Evolutionary conservation across 2,329 filamentous ascomycete genomes (phyloP), one percentile per base, ranked within the genome.

Genomic region (Aquanectria penicillioides): DNA sequence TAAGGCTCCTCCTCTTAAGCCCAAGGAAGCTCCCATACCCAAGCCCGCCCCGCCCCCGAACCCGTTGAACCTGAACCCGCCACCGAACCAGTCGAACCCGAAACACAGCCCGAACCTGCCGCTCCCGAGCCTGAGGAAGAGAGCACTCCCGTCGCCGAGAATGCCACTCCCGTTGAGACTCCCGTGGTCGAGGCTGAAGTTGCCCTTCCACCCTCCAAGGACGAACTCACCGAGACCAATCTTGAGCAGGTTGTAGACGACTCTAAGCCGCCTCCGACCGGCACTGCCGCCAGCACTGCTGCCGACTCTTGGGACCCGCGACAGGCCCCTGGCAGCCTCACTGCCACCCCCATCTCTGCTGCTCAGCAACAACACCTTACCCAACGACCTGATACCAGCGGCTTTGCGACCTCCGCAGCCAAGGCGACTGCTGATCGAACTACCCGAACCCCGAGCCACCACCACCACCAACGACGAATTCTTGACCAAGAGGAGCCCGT

Each of bases 401-500:
- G 91, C 51, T 96, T 87, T 74, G 92, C 90, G 46, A 85, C 92
- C n/a, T 90, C 89, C 46, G 92, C 93, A 22, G 83, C 91, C 70
- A 97, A 97, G 80, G 91, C 91, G 11, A 90, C 89, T 12, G 68
- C 86, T 58, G 79, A 88, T 71, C 75, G 85, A 61, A 80, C 86
- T 20, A 81, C 82, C 59, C 91, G 94, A 61, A 89, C 88, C 52
- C 86, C 92, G 17, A 94, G 89, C 78, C 93, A 91, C 76, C 67
- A 69, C 17, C 67, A 69, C 28, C 63, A 66, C 28, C 91, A 96
- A 75, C 89, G 94, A 66, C 91, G 93, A 70, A 85, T 97, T 51
- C 83, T 97, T 71, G 94, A 98, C 70, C 95, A 99, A 74, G 94
- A 97, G 77, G 95, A 99, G 80, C 93, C 95, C 58, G 95, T 99